phyloP scores from a whole-genome alignment of 371 early-diverging fungal genomes.

The Actinomucor elegans region DNA sequence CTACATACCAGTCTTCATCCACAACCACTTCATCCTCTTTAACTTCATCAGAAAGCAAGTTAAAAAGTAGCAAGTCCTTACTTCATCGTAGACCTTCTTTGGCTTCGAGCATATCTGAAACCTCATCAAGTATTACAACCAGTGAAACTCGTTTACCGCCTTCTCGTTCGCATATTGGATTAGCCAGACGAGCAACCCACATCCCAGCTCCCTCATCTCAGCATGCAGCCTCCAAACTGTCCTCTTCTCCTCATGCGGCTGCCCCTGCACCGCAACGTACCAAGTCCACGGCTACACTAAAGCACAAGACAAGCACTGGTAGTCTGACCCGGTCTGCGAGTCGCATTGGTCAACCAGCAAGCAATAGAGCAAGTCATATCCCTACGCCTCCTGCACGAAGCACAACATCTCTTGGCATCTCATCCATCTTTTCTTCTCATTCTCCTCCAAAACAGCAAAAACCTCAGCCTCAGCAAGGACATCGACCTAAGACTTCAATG shows the following conservation, averaged over 20 bases:
- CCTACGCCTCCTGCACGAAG: constrained; percentile 17
- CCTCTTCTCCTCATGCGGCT: neutral
- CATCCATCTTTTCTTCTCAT: constrained; percentile 9
- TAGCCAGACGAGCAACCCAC: constrained; percentile 21
- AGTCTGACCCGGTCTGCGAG: neutral
- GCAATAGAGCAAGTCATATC: constrained; percentile 22
- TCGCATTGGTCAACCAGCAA: constrained; percentile 1
- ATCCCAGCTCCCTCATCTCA: constrained; percentile 10
- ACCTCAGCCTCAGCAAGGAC: neutral
- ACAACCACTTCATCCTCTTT: neutral
- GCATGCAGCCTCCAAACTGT: neutral
- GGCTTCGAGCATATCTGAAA: constrained; percentile 2
- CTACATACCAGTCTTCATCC: neutral
- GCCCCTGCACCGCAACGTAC: constrained; percentile 10
- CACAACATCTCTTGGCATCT: constrained; percentile 14
- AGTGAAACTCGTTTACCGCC: neutral
- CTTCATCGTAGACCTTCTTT: neutral
- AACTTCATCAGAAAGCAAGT: neutral
- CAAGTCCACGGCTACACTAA: constrained; percentile 10
- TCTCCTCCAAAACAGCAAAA: neutral
- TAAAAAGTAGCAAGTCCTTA: neutral
- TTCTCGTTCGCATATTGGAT: neutral
- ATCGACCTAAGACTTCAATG: constrained; percentile 8
- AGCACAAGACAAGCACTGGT: neutral
- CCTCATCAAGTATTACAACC: too few species aligned